These are phyloP conservation scores for Adiantum capillusveneris DNA, from an alignment of 75 land plant species.

Conservation along the genomic window DNA sequence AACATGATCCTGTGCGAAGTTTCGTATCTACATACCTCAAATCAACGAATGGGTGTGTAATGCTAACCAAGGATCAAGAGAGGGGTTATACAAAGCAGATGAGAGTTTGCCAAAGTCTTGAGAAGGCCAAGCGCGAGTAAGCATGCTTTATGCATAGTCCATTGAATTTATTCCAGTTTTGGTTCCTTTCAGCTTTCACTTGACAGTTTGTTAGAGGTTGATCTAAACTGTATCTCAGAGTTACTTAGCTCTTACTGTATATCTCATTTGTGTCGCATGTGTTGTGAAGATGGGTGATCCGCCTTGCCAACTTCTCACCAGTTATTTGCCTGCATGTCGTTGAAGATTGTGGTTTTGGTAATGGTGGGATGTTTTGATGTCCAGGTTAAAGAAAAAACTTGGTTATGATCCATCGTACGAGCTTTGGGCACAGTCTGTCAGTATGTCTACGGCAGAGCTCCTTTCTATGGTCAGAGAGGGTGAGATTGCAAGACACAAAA, in stretches of 20 bases:
- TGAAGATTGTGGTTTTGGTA: neutral
- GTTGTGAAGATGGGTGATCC: neutral
- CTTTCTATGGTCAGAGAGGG: slow-evolving; percentile 43
- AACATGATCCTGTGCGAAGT: neutral
- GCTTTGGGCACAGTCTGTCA: slow-evolving; percentile 59
- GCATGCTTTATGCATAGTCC: no score
- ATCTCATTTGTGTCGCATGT: neutral
- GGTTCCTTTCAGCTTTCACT: no score
- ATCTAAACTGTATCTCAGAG: neutral
- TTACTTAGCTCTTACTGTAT: neutral
- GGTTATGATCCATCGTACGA: slow-evolving; percentile 81
- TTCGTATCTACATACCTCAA: neutral
- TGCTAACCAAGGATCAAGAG: neutral
- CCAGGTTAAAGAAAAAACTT: slow-evolving; percentile 62
- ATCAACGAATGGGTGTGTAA: neutral
- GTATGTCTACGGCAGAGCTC: slow-evolving; percentile 50
- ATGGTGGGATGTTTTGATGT: neutral
- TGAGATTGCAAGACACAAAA: slow-evolving; percentile 62
- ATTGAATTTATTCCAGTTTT: no score
- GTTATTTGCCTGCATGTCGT: no score
- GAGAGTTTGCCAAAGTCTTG: neutral
- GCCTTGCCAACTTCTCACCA: neutral
- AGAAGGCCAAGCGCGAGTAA: neutral
- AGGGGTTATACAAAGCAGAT: slow-evolving; percentile 1
- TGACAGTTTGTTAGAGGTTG: neutral